Conservation (phyloP, 495 filamentous ascomycete genomes). For the Aspergillus egyptiacus region DNA sequence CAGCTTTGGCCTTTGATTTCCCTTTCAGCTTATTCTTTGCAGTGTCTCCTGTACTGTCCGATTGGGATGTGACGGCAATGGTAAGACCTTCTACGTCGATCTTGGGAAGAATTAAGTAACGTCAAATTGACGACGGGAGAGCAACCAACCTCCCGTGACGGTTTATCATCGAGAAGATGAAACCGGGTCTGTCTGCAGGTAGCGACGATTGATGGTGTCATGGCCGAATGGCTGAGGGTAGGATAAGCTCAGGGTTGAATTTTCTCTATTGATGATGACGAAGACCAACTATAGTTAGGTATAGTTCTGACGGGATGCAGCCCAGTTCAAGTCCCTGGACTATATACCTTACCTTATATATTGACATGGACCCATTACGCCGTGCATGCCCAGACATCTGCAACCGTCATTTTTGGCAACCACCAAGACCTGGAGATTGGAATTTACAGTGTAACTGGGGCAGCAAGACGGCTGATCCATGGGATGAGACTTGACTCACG, state of each 20-base stretch:
- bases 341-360: too few species aligned
- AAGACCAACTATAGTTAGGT: too few species aligned
- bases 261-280: too few species aligned
- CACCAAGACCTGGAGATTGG: too few species aligned
- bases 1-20: constrained; percentile 47
- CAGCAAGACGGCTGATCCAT: too few species aligned
- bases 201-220: constrained; percentile 35
- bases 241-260: background rate
- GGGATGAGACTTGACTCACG: background rate
- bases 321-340: too few species aligned
- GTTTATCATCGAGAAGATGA: constrained; percentile 37
- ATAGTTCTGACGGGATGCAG: too few species aligned
- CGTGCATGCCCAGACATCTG: too few species aligned
- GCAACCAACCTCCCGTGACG: constrained; percentile 32
- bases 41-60: constrained; percentile 20
- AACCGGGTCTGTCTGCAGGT: constrained; percentile 45
- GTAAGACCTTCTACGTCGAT: constrained; percentile 62
- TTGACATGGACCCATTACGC: too few species aligned
- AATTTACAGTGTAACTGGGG: too few species aligned
- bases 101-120: constrained; percentile 28
- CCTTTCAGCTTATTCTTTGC: constrained; percentile 39
- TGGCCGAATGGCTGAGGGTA: background rate
- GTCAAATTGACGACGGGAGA: background rate
- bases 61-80: constrained; percentile 49
- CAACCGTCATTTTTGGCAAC: too few species aligned